phyloP scores from a whole-genome alignment of 2,329 filamentous ascomycete species.

The Phaeosphaeria sp. region DNA sequence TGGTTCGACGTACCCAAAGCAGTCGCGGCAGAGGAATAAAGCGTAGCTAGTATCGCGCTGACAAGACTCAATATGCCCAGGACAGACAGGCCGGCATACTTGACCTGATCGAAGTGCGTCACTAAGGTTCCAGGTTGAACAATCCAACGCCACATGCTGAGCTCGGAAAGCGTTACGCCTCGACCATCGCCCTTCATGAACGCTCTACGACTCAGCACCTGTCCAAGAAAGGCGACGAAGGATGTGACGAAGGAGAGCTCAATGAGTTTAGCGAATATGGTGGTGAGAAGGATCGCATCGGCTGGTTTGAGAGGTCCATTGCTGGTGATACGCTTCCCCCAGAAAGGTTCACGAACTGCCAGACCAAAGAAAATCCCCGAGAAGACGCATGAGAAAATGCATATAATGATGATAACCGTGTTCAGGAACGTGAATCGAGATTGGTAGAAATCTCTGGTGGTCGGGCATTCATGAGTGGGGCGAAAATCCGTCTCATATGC shows the following conservation, averaged over 20 bases:
- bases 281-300: conserved; percentile 71
- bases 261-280: conserved; percentile 76
- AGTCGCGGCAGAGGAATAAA: conserved; percentile 80
- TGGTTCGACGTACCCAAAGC: conserved; percentile 57
- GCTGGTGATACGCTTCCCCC: conserved; percentile 64
- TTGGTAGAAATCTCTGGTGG: conserved; percentile 48
- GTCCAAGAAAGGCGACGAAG: conserved; percentile 76
- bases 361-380: conserved; percentile 72
- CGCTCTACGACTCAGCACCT: conserved; percentile 74
- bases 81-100: conserved; percentile 68
- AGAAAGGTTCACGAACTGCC: conserved; percentile 68
- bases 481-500: conserved; percentile 47
- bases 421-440: conserved; percentile 57
- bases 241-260: conserved; percentile 81
- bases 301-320: conserved; percentile 63
- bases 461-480: conserved; percentile 46
- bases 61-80: conserved; percentile 70
- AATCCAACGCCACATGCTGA: conserved; percentile 78
- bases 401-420: conserved; percentile 51
- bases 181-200: conserved; percentile 62
- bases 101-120: conserved; percentile 70
- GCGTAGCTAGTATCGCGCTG: conserved; percentile 69
- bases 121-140: conserved; percentile 72
- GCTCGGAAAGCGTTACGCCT: conserved; percentile 76
- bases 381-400: conserved; percentile 68